These are phyloP conservation scores for Pleurotus djamor DNA, from an alignment of 768 basidiomycete genomes.

Conservation along the genomic window DNA sequence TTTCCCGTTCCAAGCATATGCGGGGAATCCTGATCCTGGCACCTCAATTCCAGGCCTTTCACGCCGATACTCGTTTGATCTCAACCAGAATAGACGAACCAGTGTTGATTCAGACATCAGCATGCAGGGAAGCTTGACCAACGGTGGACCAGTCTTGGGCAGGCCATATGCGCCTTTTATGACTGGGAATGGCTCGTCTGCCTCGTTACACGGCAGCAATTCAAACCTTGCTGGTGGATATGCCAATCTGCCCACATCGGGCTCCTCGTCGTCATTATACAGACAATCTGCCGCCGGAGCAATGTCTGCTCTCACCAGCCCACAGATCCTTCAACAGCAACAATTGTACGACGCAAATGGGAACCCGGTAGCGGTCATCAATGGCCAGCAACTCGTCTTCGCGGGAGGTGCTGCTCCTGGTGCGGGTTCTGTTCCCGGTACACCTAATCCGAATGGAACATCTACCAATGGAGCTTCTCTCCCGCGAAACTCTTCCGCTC, in stretches of 20 bases:
- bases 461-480: conserved; percentile 11
- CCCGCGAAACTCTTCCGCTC: conserved; percentile 39
- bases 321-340: background rate
- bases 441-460: background rate
- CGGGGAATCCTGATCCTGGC: conserved; percentile 65
- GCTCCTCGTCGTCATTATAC: background rate
- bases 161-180: conserved; percentile 36
- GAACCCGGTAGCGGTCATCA: background rate
- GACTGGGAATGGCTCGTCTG: conserved; percentile 16
- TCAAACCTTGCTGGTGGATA: conserved; percentile 13
- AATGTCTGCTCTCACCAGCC: background rate
- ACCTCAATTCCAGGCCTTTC: conserved; percentile 30
- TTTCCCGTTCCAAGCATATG: conserved; percentile 60
- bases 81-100: background rate
- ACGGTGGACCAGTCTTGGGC: conserved; percentile 10
- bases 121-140: background rate
- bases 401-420: background rate
- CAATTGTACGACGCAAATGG: background rate
- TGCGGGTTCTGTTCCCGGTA: background rate
- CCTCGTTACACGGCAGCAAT: background rate
- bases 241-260: conserved; percentile 14
- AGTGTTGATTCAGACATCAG: conserved; percentile 1
- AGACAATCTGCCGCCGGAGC: background rate
- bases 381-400: background rate
- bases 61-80: background rate